Conservation (phyloP, 345 rosid genomes). For the Sonneratia alba region DNA sequence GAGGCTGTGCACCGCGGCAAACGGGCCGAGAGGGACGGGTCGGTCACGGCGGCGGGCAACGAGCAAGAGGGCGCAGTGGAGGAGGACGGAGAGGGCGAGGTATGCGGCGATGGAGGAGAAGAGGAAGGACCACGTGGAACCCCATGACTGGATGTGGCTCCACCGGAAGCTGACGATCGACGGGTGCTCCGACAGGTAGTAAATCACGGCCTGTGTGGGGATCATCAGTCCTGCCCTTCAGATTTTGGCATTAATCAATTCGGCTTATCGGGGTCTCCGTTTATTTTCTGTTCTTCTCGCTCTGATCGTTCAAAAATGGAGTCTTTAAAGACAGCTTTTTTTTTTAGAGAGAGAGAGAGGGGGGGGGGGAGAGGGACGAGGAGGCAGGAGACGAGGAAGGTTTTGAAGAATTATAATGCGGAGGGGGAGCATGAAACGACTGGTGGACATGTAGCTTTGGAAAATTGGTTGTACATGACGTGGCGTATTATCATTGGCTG, state of each 20-base stretch:
- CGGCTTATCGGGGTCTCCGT: not conserved
- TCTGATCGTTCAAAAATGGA: not conserved
- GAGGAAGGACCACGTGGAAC: constrained; percentile 87
- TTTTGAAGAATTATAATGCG: not conserved
- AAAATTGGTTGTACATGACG: not conserved
- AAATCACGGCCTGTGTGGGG: constrained; percentile 23
- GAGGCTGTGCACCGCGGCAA: constrained; percentile 68
- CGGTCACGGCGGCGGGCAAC: constrained; percentile 22
- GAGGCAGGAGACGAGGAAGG: not conserved
- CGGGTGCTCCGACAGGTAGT: constrained; percentile 79
- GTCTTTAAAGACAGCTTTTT: not conserved
- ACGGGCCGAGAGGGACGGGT: constrained; percentile 51
- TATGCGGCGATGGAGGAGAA: constrained; percentile 48
- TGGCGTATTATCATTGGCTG: not conserved
- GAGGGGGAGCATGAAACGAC: constrained; percentile 2
- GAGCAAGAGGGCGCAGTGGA: constrained; percentile 39
- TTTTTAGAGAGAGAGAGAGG: constrained; percentile 5
- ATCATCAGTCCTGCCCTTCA: constrained; percentile 4
- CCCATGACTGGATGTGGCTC: constrained; percentile 78
- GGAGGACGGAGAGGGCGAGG: constrained; percentile 36
- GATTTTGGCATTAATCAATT: not conserved
- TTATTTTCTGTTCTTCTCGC: not conserved
- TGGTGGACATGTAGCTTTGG: constrained; percentile 8
- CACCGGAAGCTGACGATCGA: constrained; percentile 68
- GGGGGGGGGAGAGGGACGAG: not conserved